These are phyloP conservation scores for Coemansia sp. DNA, from an alignment of 192 early-diverging fungal genomes.

Conservation along the genomic window DNA sequence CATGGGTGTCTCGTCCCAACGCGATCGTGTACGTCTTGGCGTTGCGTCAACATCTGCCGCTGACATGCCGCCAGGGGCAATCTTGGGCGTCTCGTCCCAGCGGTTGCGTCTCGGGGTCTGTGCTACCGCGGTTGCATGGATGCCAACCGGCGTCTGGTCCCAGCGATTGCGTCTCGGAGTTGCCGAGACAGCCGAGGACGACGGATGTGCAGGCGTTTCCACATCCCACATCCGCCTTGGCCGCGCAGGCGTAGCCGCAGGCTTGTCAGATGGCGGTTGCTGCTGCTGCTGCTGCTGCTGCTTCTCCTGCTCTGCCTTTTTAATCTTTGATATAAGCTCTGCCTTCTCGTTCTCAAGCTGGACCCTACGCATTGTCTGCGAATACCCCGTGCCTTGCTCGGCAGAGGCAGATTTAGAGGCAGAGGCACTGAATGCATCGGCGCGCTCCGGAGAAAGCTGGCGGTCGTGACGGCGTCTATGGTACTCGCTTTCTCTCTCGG, in stretches of 20 bases:
- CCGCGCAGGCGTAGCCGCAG: slow-evolving; percentile 28
- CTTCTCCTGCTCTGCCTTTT: slow-evolving; percentile 59
- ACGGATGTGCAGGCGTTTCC: slow-evolving; percentile 67
- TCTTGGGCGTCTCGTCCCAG: slow-evolving; percentile 68
- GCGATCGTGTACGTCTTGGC: slow-evolving; percentile 74
- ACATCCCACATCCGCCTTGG: slow-evolving; percentile 86
- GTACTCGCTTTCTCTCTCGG: slow-evolving; percentile 87
- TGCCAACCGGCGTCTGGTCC: slow-evolving; percentile 70
- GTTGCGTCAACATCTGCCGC: slow-evolving; percentile 49
- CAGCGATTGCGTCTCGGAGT: slow-evolving; percentile 62
- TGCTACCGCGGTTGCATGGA: slow-evolving; percentile 26
- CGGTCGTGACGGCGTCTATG: slow-evolving; percentile 78
- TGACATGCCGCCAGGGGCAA: slow-evolving; percentile 33
- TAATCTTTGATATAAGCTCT: slow-evolving; percentile 67
- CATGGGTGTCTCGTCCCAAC: slow-evolving; percentile 96
- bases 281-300: slow-evolving; percentile 46
- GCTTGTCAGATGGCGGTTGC: background rate
- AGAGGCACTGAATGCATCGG: slow-evolving; percentile 53
- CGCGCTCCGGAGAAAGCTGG: slow-evolving; percentile 77
- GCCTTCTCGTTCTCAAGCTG: slow-evolving; percentile 85
- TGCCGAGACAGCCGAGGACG: slow-evolving; percentile 13
- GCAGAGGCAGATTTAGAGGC: background rate
- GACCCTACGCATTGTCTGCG: slow-evolving; percentile 82
- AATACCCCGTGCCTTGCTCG: slow-evolving; percentile 66
- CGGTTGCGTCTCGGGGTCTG: slow-evolving; percentile 47